Evolutionary conservation across 148 eudicot species (phyloP).

Genomic region (Persicaria tinctoria): DNA sequence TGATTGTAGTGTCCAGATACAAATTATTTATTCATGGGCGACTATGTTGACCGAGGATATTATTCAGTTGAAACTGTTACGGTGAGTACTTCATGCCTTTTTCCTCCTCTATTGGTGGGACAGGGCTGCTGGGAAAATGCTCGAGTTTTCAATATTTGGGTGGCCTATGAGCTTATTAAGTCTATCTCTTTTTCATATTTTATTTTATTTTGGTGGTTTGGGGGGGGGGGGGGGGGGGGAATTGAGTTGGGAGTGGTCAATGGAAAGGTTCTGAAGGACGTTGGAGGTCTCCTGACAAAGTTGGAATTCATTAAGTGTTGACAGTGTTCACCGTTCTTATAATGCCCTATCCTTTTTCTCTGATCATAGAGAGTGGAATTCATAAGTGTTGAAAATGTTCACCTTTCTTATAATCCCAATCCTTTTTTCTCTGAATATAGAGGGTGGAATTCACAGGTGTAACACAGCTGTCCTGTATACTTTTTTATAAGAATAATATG

Average conservation of each 20-base stretch:
- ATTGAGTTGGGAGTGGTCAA: not conserved
- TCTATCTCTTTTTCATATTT: not conserved
- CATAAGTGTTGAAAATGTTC: too few relatives aligned
- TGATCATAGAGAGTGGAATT: too few relatives aligned
- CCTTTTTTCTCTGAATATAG: not conserved
- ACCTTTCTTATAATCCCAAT: not conserved
- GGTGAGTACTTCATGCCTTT: constrained; percentile 33
- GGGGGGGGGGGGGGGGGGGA: not conserved
- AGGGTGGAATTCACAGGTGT: not conserved
- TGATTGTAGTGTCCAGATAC: constrained; percentile 85
- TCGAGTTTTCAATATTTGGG: not conserved
- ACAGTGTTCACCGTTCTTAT: too few relatives aligned
- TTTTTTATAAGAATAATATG: not conserved
- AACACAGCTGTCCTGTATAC: not conserved
- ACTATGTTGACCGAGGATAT: constrained; percentile 95
- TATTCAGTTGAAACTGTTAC: constrained; percentile 96
- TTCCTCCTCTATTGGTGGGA: not conserved
- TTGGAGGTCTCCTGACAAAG: too few relatives aligned
- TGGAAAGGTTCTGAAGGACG: too few relatives aligned
- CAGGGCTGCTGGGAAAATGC: not conserved
- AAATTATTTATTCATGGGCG: constrained; percentile 95
- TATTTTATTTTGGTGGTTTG: not conserved
- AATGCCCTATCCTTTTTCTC: too few relatives aligned
- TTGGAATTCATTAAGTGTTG: too few relatives aligned
- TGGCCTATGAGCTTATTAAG: not conserved